A percentile compares a stretch with the other conserved stretches of the same genome.
Conservation (phyloP, 176 grass and related monocot species). For the Guadua angustifolia region DNA sequence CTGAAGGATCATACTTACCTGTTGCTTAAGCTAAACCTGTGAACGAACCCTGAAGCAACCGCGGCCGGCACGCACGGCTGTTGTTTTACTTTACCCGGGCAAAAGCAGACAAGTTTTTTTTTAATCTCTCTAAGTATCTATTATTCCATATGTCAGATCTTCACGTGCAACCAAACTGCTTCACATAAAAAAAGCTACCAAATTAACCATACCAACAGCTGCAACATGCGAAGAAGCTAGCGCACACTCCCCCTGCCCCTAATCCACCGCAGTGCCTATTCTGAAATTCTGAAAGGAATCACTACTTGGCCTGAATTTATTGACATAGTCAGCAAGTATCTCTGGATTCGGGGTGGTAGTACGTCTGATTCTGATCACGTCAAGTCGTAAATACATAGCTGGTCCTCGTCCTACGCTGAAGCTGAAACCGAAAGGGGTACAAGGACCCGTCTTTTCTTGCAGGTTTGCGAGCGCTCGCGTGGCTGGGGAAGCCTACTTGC, state of each 20-base stretch:
- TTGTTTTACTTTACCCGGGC: no score
- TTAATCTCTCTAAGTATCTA: no score
- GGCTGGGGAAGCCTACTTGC: not conserved
- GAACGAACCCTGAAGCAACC: no score
- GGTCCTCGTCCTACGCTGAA: slow-evolving; percentile 2
- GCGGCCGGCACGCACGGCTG: no score
- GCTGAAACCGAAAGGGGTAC: not conserved
- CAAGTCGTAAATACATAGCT: not conserved
- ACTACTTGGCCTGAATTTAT: not conserved
- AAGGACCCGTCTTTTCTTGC: not conserved
- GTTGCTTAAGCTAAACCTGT: no score
- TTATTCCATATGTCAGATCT: not conserved
- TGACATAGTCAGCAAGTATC: not conserved
- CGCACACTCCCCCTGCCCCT: no score
- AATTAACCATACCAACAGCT: not conserved
- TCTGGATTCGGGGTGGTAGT: not conserved
- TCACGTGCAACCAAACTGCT: slow-evolving; percentile 35
- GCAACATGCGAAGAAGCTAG: not conserved
- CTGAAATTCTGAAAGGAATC: not conserved
- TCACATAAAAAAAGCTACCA: not conserved
- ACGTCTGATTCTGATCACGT: not conserved
- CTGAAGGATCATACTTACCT: not conserved
- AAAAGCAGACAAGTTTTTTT: not conserved
- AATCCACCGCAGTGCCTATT: not conserved
- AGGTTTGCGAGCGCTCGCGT: not conserved